Percentiles rank a stretch among this genome's conserved stretches.
These are phyloP conservation scores for Mycena filopes DNA, from an alignment of 768 basidiomycete species.

Conservation along the genomic window DNA sequence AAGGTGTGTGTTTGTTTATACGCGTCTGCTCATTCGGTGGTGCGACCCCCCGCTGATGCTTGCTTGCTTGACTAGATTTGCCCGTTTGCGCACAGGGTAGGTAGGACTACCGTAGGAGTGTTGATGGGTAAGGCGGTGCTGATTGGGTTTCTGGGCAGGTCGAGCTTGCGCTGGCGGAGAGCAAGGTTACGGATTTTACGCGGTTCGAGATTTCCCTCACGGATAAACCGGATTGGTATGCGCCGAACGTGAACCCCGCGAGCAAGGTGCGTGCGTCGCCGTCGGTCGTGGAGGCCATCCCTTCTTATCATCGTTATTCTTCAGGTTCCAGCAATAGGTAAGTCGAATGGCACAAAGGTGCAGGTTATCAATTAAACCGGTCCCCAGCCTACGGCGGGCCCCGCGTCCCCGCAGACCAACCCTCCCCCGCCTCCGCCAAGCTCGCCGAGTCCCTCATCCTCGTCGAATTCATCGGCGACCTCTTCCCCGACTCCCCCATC, in stretches of 20 bases:
- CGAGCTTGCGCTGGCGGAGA: conserved; percentile 71
- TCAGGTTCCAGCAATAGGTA: conserved; percentile 18
- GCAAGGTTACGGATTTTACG: conserved; percentile 57
- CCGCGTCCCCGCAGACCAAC: conserved; percentile 60
- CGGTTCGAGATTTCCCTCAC: conserved; percentile 66
- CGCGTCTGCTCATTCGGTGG: neutral
- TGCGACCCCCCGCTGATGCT: neutral
- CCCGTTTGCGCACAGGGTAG: conserved; percentile 70
- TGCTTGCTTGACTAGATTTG: conserved; percentile 52
- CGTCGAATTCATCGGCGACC: conserved; percentile 73
- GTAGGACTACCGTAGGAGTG: no score
- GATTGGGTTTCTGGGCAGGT: conserved; percentile 47
- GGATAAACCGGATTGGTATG: conserved; percentile 80
- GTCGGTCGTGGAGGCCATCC: no score
- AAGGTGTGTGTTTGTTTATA: no score
- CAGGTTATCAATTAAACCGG: no score
- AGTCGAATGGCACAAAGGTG: no score
- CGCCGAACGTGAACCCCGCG: conserved; percentile 70
- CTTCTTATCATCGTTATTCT: neutral
- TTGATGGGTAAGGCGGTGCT: no score
- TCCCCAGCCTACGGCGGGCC: conserved; percentile 76
- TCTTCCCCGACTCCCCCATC: conserved; percentile 58
- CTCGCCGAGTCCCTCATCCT: conserved; percentile 74
- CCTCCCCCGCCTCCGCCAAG: conserved; percentile 69
- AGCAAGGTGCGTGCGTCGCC: conserved; percentile 72